Conservation (phyloP, 495 filamentous ascomycete species). For the Neurospora sp. region DNA sequence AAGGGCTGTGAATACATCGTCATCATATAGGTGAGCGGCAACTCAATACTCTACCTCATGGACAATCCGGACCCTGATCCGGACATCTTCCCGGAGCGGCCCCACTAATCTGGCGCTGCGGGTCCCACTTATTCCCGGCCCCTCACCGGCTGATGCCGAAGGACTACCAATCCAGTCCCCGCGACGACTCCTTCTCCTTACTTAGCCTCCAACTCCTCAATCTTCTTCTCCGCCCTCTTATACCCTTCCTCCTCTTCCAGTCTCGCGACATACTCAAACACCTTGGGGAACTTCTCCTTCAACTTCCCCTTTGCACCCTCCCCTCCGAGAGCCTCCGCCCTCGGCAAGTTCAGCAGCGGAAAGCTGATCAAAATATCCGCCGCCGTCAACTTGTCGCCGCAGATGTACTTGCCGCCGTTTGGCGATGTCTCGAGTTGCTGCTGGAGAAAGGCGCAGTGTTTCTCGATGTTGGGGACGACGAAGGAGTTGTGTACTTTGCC, state of each 20-base stretch:
- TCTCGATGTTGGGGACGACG: slow-evolving; percentile 52
- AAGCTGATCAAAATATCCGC: slow-evolving; percentile 79
- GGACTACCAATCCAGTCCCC: no score
- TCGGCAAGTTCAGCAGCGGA: slow-evolving; percentile 45
- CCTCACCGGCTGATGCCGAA: not conserved
- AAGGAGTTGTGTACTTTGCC: slow-evolving; percentile 49
- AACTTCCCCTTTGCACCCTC: slow-evolving; percentile 4
- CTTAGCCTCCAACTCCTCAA: slow-evolving; percentile 43
- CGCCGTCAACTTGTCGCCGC: slow-evolving; percentile 59
- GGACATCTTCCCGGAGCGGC: not conserved
- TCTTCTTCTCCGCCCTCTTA: slow-evolving; percentile 42
- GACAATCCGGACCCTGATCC: not conserved
- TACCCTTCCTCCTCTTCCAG: slow-evolving; percentile 56
- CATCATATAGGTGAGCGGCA: not conserved
- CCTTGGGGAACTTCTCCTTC: slow-evolving; percentile 25
- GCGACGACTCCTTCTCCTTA: no score
- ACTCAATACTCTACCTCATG: not conserved
- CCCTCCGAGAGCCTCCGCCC: slow-evolving; percentile 46
- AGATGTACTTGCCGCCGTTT: slow-evolving; percentile 53
- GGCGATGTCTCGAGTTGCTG: slow-evolving; percentile 51
- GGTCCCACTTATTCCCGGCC: not conserved
- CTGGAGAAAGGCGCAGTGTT: slow-evolving; percentile 65
- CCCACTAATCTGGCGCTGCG: not conserved
- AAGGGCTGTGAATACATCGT: not conserved
- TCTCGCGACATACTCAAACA: slow-evolving; percentile 52